phyloP scores from a whole-genome alignment of 2,329 filamentous ascomycete species.

The Colletotrichum cordylinicola region DNA sequence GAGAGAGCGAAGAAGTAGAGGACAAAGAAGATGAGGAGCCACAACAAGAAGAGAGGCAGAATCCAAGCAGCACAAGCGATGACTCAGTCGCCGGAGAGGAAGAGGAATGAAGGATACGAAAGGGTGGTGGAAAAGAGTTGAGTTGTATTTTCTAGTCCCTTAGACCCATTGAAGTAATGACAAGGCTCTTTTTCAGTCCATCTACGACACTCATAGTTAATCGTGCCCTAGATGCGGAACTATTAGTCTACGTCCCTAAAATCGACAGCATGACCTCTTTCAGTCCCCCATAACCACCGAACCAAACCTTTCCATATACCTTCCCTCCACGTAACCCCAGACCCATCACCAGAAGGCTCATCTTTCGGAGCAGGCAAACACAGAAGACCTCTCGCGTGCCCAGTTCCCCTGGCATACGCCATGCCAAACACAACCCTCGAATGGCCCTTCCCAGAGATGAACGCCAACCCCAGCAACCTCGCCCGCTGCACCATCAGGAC shows the following conservation, averaged over 20 bases:
- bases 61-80: neutral
- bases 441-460: neutral
- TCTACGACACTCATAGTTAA: neutral
- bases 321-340: neutral
- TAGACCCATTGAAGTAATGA: accelerated
- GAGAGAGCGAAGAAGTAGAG: too few relatives aligned
- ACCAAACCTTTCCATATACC: neutral
- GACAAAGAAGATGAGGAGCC: neutral
- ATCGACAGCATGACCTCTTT: neutral
- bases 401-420: constrained; percentile 2
- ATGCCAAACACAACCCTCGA: neutral
- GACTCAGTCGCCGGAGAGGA: neutral
- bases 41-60: neutral
- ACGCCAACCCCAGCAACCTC: too few relatives aligned
- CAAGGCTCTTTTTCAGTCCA: accelerated
- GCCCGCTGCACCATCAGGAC: neutral
- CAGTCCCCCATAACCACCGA: neutral
- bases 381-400: neutral
- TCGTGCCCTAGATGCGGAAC: neutral
- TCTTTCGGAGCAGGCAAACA: neutral
- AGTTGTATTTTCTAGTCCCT: neutral
- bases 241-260: neutral
- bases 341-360: neutral
- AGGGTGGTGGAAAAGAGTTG: neutral
- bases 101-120: neutral